Base-by-base conservation (phyloP, 305 asterid species). In the Striga hermonthica region DNA sequence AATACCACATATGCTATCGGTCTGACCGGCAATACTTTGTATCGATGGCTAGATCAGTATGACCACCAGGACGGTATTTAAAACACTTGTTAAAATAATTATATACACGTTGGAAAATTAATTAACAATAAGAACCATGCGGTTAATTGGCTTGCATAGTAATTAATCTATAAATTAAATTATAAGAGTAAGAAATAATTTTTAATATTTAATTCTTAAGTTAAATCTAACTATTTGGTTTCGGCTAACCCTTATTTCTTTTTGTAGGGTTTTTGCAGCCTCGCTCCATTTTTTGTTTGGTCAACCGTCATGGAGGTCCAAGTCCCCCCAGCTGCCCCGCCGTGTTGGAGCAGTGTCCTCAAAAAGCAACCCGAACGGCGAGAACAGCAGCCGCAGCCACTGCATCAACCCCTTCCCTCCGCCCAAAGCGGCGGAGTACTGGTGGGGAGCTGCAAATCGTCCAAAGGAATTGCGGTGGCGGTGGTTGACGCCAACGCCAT, bases 401-500 rank as follows among this genome's bases (percentile, higher is more conserved):
- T 45, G 38, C 59, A 22, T 11, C 28, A 64, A 60, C 5, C 58
- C 52, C 16, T 35, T 55, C 52, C 5, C 78, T 41, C 74, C 55
- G 40, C 58, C 48, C 47, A 74, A 56, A 41, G 59, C 60, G 15
- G 2, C 15, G 78, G 82, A 16, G 74, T 38, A 44, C 40, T 79
- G 59, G 96, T 89, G 9, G 89, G 84, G 38, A 86, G 82, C 74
- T 91, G 98, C 83, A 80, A 80, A 60, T 89, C 98, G 8, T 73
- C 86, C 0, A 85, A 82, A 71, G 98, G 98, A 15, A 85, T 94
- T 45, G 81, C 90, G 0, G 93, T 94, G 60, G 98, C 98, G 9
- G 91, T 94, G 35, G 93, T 94, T 35, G 99, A 94, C 54, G 98
- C 99, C 60, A 94, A 90, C 77, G 97, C 98, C 61, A 78, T 94